phyloP scores from a whole-genome alignment of 306 rosid species.

The Betula pendula region DNA sequence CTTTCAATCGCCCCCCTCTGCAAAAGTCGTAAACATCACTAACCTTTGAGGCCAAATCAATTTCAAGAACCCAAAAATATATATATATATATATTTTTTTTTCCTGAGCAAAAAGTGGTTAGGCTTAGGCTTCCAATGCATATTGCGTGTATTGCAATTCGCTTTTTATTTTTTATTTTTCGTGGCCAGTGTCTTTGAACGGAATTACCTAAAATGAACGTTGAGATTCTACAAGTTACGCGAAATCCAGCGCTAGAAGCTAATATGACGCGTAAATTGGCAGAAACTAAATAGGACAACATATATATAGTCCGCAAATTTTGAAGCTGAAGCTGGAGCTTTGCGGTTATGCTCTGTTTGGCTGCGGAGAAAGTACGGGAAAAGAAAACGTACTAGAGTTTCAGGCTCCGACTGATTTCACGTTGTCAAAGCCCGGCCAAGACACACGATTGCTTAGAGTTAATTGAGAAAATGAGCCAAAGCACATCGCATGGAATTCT shows the following conservation, averaged over 20 bases:
- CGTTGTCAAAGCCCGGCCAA: neutral
- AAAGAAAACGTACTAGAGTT: neutral
- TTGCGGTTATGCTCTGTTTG: constrained; percentile 22
- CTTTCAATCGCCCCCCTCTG: constrained; percentile 11
- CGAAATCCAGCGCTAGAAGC: neutral
- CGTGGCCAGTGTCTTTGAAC: neutral
- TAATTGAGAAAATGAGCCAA: neutral
- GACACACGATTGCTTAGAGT: neutral
- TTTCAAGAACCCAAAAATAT: neutral
- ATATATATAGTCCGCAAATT: neutral
- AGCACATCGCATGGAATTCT: neutral
- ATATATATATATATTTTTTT: neutral
- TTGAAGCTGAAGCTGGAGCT: neutral
- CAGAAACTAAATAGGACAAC: too few relatives aligned
- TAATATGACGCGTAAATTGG: too few relatives aligned
- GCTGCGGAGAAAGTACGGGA: constrained; percentile 25
- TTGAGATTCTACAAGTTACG: neutral
- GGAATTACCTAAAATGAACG: neutral
- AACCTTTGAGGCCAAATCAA: neutral
- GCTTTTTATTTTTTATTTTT: too few relatives aligned
- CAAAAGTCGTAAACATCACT: neutral
- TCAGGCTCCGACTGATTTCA: neutral
- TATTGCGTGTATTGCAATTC: neutral
- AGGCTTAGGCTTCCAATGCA: neutral
- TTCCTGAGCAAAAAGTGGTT: too few relatives aligned